Conservation (phyloP, 352 stramenopile genomes). For the Achlya hypogyna region DNA sequence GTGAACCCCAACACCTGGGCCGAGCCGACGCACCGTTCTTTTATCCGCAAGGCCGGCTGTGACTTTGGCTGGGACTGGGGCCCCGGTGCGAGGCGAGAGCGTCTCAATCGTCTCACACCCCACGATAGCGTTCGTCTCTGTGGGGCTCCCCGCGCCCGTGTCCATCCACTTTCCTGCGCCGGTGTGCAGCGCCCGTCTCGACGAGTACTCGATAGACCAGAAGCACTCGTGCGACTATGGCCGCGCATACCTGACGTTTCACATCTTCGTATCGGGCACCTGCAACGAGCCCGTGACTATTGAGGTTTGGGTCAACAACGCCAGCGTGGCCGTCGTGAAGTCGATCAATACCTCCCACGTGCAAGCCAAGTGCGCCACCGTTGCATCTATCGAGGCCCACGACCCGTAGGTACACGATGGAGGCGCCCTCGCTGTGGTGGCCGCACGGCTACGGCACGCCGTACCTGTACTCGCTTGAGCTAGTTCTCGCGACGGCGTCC, state of each 20-base stretch:
- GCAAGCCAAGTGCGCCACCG: not conserved
- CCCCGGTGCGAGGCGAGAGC: conserved; percentile 22
- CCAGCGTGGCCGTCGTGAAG: not conserved
- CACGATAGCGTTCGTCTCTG: conserved; percentile 36
- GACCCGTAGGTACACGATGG: conserved; percentile 30
- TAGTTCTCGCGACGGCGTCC: conserved; percentile 24
- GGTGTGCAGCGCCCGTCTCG: not conserved
- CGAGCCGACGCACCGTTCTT: conserved; percentile 64
- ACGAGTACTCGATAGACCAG: conserved; percentile 10
- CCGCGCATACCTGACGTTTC: not conserved
- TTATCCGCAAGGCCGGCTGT: conserved; percentile 75
- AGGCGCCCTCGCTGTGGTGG: conserved; percentile 63
- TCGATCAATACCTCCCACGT: not conserved
- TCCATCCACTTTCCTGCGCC: conserved; percentile 33
- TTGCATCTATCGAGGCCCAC: conserved; percentile 15
- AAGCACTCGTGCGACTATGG: not conserved
- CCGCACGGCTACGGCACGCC: conserved; percentile 46
- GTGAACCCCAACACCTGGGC: conserved; percentile 73
- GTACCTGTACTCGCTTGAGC: conserved; percentile 48
- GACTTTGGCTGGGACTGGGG: conserved; percentile 87
- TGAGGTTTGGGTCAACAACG: not conserved
- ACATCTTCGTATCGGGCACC: not conserved
- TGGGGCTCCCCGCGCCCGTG: conserved; percentile 46
- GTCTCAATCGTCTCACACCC: not conserved
- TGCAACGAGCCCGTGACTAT: not conserved